Base-by-base conservation (phyloP, 2,329 filamentous ascomycete genomes). In the Alternaria longipes region DNA sequence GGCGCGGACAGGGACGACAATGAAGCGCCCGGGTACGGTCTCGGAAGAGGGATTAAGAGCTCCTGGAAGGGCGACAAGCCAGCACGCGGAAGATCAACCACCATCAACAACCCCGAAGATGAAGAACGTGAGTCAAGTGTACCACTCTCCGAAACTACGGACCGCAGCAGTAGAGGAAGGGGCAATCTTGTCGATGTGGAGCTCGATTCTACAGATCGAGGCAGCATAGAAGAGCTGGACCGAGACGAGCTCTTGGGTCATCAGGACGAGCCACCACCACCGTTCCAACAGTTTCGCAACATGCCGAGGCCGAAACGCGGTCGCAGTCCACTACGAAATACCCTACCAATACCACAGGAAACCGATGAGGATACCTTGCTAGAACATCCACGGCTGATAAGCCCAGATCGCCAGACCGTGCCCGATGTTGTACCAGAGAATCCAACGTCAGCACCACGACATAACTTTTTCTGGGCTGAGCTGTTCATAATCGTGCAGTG, bases 391-490 rank as follows among this genome's bases (percentile, higher is more conserved):
- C 80, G 81, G 42, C 70, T 71, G 1, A 78, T 81, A 44, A 85
- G 83, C 65, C 82, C 84, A 6, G 81, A 83, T 51, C 78, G 78
- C 38, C 85, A 86, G 32, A 85, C 83, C n/a, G 81, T 85, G 18
- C 87, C 86, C 47, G 83, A 84, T 26, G 83, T 86, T 0, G 83
- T 89, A 32, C 83, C 87, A 24, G 81, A 86, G 11, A 82, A 87
- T 5, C 70, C 74, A 0, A 62, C 67, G 18, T 58, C 68, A 11
- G 66, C 75, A 0, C 75, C 74, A 28, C 85, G 87, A 51, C 93
- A 98, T 77, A 95, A 99, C 78, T 85, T 90, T 5, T 97, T 98
- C 80, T 99, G 95, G 85, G 92, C 91, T 4, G 94, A 92, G 80
- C 84, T 97, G 44, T 99, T 94, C 77, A 81, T 97, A 49, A 95